These are phyloP conservation scores for Tylopilus sp. DNA, from an alignment of 768 basidiomycete species.

Conservation along the genomic window DNA sequence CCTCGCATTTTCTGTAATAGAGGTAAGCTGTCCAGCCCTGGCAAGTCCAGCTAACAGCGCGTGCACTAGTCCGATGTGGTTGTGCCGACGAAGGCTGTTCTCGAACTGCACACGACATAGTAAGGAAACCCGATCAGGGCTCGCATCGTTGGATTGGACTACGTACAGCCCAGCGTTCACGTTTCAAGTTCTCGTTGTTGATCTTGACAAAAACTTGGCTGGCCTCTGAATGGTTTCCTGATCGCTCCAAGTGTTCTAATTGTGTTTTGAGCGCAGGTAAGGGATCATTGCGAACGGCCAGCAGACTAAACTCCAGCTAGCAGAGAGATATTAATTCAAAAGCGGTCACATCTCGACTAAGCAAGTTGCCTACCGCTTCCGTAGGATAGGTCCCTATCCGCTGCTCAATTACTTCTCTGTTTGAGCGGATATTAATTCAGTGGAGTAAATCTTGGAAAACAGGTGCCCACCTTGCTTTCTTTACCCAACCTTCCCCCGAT, in stretches of 20 bases:
- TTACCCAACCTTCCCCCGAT: constrained; percentile 77
- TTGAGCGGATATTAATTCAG: constrained; percentile 19
- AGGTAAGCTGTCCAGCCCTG: constrained; percentile 58
- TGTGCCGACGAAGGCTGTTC: constrained; percentile 83
- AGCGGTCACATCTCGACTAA: not conserved
- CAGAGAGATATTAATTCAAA: constrained; percentile 6
- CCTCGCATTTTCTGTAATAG: constrained; percentile 45
- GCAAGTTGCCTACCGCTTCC: constrained; percentile 64
- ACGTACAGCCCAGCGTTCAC: constrained; percentile 81
- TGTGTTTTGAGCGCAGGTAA: constrained; percentile 64
- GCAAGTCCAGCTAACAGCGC: constrained; percentile 71
- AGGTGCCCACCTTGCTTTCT: constrained; percentile 59
- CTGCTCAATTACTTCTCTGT: constrained; percentile 79
- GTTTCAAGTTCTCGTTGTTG: constrained; percentile 66
- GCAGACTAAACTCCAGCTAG: constrained; percentile 89
- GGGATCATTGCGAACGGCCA: constrained; percentile 82
- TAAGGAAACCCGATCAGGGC: not conserved
- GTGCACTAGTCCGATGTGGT: constrained; percentile 80
- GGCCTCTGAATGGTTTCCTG: constrained; percentile 41
- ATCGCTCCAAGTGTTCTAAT: constrained; percentile 45
- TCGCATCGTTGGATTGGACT: not conserved
- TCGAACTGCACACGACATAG: constrained; percentile 58
- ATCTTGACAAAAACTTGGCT: constrained; percentile 55
- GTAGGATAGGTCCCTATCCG: constrained; percentile 89
- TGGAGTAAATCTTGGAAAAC: constrained; percentile 6